Evolutionary conservation across 805 yeast species (phyloP).

Genomic region (Saccharomyces eubayanus): DNA sequence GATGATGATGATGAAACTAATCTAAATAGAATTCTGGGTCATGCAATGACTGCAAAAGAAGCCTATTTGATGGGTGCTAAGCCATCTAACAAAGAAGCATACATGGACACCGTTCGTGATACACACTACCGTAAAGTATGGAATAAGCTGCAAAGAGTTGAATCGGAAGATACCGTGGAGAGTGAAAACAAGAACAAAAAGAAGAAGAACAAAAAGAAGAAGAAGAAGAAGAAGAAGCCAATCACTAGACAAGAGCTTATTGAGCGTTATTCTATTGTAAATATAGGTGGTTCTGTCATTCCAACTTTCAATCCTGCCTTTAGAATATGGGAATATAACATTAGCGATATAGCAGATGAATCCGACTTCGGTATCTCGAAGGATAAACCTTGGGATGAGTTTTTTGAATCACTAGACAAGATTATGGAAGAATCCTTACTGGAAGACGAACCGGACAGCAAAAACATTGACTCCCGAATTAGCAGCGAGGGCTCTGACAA

Average conservation of each 20-base stretch:
- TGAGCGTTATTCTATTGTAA: slow-evolving; percentile 62
- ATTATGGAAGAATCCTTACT: slow-evolving; percentile 14
- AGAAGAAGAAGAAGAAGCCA: slow-evolving; percentile 6
- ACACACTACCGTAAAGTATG: slow-evolving; percentile 43
- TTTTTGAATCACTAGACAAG: slow-evolving; percentile 43
- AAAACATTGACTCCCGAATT: neutral
- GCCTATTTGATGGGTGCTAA: slow-evolving; percentile 48
- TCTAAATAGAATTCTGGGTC: slow-evolving; percentile 14
- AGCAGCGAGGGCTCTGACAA: slow-evolving; percentile 4
- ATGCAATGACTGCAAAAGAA: slow-evolving; percentile 32
- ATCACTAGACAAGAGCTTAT: slow-evolving; percentile 20
- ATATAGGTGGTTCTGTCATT: slow-evolving; percentile 63
- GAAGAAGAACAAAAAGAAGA: slow-evolving; percentile 12
- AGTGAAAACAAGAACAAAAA: slow-evolving; percentile 15
- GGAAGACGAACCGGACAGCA: neutral
- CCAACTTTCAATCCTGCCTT: slow-evolving; percentile 83
- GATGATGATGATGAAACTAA: slow-evolving; percentile 8
- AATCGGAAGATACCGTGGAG: slow-evolving; percentile 9
- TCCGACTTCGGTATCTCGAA: slow-evolving; percentile 2
- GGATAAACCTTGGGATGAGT: slow-evolving; percentile 48
- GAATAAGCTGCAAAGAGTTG: slow-evolving; percentile 15
- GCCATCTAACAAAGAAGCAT: slow-evolving; percentile 57
- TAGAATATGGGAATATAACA: slow-evolving; percentile 81
- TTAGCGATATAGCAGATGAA: slow-evolving; percentile 41
- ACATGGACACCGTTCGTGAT: slow-evolving; percentile 52